Evolutionary conservation across 1,284 basidiomycete genomes (phyloP).

Genomic region (Ganoderma multipileum): DNA sequence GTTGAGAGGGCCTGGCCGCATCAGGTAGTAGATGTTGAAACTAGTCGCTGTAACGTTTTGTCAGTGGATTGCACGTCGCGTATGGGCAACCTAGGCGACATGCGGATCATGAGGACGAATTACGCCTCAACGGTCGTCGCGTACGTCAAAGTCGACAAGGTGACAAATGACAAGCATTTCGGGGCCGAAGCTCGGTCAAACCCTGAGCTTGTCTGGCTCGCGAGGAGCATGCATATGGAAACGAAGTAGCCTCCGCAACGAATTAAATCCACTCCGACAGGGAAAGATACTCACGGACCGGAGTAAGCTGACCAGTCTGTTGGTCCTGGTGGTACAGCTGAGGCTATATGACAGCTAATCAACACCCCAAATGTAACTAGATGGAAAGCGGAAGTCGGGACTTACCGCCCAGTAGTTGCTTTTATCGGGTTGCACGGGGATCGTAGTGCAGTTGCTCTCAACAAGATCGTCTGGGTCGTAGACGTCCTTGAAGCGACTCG

Average conservation of each 20-base stretch:
- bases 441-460: constrained; percentile 34
- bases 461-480: constrained; percentile 33
- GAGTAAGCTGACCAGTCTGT: constrained; percentile 28
- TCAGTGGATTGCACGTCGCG: background rate
- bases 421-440: constrained; percentile 35
- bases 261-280: background rate
- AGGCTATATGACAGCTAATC: constrained; percentile 20
- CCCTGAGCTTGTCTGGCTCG: background rate
- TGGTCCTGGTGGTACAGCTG: constrained; percentile 32
- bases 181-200: background rate
- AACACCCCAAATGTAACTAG: background rate
- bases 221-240: background rate
- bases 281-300: constrained; percentile 27
- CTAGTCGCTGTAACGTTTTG: constrained; percentile 11
- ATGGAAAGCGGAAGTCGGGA: background rate
- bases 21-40: constrained; percentile 38
- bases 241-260: background rate
- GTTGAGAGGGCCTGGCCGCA: constrained; percentile 18
- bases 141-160: too few species aligned
- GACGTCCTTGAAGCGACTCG: constrained; percentile 33
- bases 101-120: too few species aligned
- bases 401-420: constrained; percentile 40
- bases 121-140: too few species aligned
- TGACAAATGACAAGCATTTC: background rate
- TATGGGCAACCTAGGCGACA: background rate